Evolutionary conservation across 1,139 yeast species (phyloP), one percentile per base, ranked within the genome.

Genomic region (Sugiyamaella paludigena): DNA sequence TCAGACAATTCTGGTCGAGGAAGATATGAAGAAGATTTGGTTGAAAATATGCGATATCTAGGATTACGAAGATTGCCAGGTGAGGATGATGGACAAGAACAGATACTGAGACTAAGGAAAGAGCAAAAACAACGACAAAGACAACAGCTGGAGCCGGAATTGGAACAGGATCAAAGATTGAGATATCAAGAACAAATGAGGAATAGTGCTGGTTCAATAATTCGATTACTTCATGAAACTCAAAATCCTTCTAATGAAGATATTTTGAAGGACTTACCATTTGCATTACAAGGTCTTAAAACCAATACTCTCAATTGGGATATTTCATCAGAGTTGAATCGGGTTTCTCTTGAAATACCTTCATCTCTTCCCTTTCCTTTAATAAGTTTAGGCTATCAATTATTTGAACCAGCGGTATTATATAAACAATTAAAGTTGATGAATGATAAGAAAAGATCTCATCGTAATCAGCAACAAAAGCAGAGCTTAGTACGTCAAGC

Each of bases 391-490:
- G 64, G 87, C 32, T 79, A 77, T 49, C 69, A 74, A 43, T 68
- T 87, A 1, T 70, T 85, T 40, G 97, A 91, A 64, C 83, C 88
- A 1, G 94, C 89, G 0, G 67, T 91, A 38, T 69, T 88, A 7
- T 87, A 79, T 67, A 76, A 75, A 49, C 67, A 70, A 47, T 65
- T 87, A 36, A 64, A 65, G 10, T 47, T 54, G 1, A 64, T 64
- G 30, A 60, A 74, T n/a, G 75, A 51, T 29, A 53, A 15, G 53
- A 67, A 48, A 64, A 64, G 29, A 36, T 10, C 11, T 9, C 28
- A 36, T 13, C 11, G 13, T 10, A 11, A 38, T 27, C 29, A 40
- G 2, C 33, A 7, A 31, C 42, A 9, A 56, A 56, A 44, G 51
- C 59, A 39, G 48, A 58, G 55, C 1, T 82, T 88, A 8, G 76